Evolutionary conservation across 2,329 filamentous ascomycete genomes (phyloP), one percentile per base, ranked within the genome.

Genomic region (Neophaeococcomyces mojaviensis): DNA sequence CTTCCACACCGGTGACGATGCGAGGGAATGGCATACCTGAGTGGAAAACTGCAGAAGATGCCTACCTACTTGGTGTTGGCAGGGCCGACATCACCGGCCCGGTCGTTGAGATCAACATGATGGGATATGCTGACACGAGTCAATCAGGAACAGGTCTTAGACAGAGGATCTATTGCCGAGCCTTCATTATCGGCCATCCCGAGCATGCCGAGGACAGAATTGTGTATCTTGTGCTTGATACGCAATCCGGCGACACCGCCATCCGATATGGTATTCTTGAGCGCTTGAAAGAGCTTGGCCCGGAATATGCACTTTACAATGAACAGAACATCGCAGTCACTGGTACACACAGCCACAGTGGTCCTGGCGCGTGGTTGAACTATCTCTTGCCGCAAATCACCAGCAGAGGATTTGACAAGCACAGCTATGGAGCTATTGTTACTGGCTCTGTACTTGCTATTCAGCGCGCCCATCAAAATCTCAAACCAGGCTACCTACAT

Each of bases 321-420:
- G 77, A 85, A 58, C 76, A 85, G 56, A 97, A 95, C 59, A 68
- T 96, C 30, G 90, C 90, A 28, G 77, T 97, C 18, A 94, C 88
- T 0, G 90, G 89, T 44, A 97, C 90, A 0, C 90, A 97, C 64
- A 92, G 86, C 20, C 90, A 97, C 67, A 83, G 88, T 19, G 90
- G 89, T 0, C 89, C 90, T 0, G 90, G 86, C 2, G 90, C 85
- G 4, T 97, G 88, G 88, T 73, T 94, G 62, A 97, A 97, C 66
- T 97, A 96, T 61, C 75, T 97, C 8, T 73, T 96, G 4, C 90
- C 89, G 6, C 89, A 96, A 61, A 84, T 97, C 53, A 92, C 90
- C 0, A 89, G 82, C 59, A 76, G 84, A 48, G 90, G 90, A 0
- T 96, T 95, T 57, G 77, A 88, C 64, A 80, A 81, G 58, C 86